Conservation (phyloP, 1,284 basidiomycete genomes). For the Ustilago cynodontis region DNA sequence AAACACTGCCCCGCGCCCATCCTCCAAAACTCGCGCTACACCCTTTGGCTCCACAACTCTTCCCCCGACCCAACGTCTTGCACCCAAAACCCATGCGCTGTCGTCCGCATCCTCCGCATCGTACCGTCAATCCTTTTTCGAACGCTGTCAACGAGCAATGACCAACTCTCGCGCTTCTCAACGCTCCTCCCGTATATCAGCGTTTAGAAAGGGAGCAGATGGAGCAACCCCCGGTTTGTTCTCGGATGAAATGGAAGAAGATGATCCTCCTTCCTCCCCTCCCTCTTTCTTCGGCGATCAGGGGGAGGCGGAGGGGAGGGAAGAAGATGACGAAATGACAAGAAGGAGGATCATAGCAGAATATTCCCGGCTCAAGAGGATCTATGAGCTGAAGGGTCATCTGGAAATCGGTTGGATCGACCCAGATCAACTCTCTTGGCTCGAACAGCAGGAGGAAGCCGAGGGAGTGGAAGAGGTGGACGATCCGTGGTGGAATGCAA, state of each 20-base stretch:
- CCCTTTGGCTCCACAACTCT: conserved; percentile 20
- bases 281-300: not conserved
- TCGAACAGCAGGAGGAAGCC: conserved; percentile 25
- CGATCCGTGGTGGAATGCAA: conserved; percentile 22
- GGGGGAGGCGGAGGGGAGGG: conserved; percentile 7
- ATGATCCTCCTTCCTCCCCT: conserved; percentile 16
- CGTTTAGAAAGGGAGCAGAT: conserved; percentile 29
- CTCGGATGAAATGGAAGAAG: conserved; percentile 27
- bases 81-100: conserved; percentile 16
- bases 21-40: conserved; percentile 12
- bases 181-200: not conserved
- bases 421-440: conserved; percentile 45
- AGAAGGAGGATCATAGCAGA: conserved; percentile 42
- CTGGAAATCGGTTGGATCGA: conserved; percentile 53
- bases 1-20: conserved; percentile 1
- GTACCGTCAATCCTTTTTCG: conserved; percentile 42
- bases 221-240: conserved; percentile 21
- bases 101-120: conserved; percentile 7
- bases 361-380: conserved; percentile 40
- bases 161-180: not conserved
- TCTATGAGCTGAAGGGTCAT: conserved; percentile 46
- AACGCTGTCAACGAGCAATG: conserved; percentile 43
- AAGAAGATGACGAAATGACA: conserved; percentile 50
- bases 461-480: not conserved
- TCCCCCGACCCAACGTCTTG: not conserved